Percentiles rank a stretch among this genome's conserved stretches.
phyloP scores from a whole-genome alignment of 768 basidiomycete genomes.

The Daedalea quercina region DNA sequence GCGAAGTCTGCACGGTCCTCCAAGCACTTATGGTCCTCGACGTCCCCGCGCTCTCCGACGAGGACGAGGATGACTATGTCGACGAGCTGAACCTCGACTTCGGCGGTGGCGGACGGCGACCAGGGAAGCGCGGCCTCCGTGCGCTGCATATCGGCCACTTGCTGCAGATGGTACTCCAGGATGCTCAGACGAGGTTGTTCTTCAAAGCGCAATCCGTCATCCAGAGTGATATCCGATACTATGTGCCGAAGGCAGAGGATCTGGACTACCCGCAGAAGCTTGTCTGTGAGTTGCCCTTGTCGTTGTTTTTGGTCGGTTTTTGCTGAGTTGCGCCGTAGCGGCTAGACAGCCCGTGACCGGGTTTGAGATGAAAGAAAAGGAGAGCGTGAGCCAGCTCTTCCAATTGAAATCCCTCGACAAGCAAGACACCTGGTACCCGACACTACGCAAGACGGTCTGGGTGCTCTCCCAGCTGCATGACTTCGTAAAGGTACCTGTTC shows the following conservation, averaged over 20 bases:
- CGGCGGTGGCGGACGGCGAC: constrained; percentile 23
- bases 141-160: constrained; percentile 75
- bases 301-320: not conserved
- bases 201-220: constrained; percentile 95
- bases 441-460: constrained; percentile 84
- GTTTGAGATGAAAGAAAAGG: constrained; percentile 55
- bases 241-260: constrained; percentile 70
- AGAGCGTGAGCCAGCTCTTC: constrained; percentile 64
- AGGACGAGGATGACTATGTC: constrained; percentile 28
- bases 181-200: constrained; percentile 91
- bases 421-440: constrained; percentile 89
- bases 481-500: constrained; percentile 73
- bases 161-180: constrained; percentile 86
- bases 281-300: constrained; percentile 39
- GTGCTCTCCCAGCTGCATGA: constrained; percentile 84
- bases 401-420: constrained; percentile 63
- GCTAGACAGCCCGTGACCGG: constrained; percentile 37
- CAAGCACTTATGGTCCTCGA: constrained; percentile 96
- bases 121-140: constrained; percentile 34
- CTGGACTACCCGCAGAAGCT: constrained; percentile 84
- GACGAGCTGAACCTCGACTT: constrained; percentile 36
- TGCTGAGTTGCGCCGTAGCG: constrained; percentile 25
- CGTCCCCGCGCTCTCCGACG: constrained; percentile 37
- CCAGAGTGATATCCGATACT: constrained; percentile 83
- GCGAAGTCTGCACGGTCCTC: constrained; percentile 93